Evolutionary conservation across 345 rosid species (phyloP), one percentile per base, ranked within the genome.

Genomic region (Erodium maritimum): DNA sequence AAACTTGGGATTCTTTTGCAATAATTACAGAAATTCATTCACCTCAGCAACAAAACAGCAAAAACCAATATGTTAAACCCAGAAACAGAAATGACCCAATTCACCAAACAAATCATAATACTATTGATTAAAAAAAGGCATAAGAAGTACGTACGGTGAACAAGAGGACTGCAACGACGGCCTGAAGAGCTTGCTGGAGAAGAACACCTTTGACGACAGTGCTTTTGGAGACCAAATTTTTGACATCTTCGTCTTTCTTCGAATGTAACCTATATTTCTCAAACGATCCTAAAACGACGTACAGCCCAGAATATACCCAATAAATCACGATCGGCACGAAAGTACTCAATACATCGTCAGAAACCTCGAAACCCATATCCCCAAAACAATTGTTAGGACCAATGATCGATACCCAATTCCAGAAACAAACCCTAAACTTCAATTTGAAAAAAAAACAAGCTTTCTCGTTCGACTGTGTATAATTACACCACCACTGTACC

Each of bases 301-400:
- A 88, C 1, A 86, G 29, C 53, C 98, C 96, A 1, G 95, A 85
- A 64, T 91, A 91, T 13, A 75, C 66, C 96, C 98, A 91, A 54
- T 91, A 88, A 0, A 88, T 82, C 60, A 81, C 2, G 33, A 91
- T 82, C 33, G 98, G 98, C 17, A 67, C 76, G 51, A 91, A 75
- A 60, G 89, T 88, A 18, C 95, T 87, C 61, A 91, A 54, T 71
- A 84, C 19, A 54, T 91, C 96, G 64, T 91, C 91, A 4, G 96
- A 84, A 19, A 80, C 69, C 65, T 65, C 70, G 63, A 80, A 80
- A 65, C 68, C 88, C 94, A 83, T 81, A 48, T 25, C 50, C 29
- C 59, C 19, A 46, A n/a, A 17, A 19, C 21, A 42, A 42, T 7
- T 42, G 3, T 42, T 42, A 2, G 34, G 34, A 29, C 34, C 34